Evolutionary conservation across 2,329 filamentous ascomycete species (phyloP), one percentile per base, ranked within the genome.

Genomic region (Arthrobotrys megalospora): DNA sequence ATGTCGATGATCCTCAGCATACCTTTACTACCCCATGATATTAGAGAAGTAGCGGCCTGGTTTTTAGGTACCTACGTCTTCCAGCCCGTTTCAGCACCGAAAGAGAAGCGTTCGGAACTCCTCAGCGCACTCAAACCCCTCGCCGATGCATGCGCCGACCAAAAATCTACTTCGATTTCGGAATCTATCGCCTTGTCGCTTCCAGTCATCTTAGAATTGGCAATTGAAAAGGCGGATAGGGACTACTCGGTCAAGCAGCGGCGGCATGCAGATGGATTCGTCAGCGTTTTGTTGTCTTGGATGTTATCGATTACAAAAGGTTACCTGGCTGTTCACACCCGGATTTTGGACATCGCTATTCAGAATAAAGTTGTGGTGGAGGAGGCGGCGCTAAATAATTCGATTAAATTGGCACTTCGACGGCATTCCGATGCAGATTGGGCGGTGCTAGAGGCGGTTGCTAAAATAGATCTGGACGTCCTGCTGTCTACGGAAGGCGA

Each of bases 171-270:
- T 6, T 34, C 58, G 21, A 16, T 19, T 12, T 45, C 60, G 1
- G 32, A 52, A 36, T 64, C 28, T 6, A 52, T 45, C n/a, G 32
- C 32, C 16, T 11, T 43, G 10, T 71, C 73, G 10, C 43, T 77
- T 6, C 66, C 73, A 1, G 7, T 48, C 1, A 62, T 58, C 14
- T 24, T 77, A 12, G 66, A 77, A 16, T 58, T 77, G 16, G 73
- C 73, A 28, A 77, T 67, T 41, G 62, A 66, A 36, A 77, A 77
- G 48, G 73, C 73, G 5, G 62, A 67, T 24, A 66, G 50, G 41
- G 73, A 77, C 8, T 77, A 62, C 45, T 77, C 73, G 8, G 60
- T 77, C 28, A 70, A 63, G 12, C 73, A 77, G 32, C 66, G 73
- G 8, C 64, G 55, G n/a, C 73, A 77, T 32, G 50, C 67, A 14